Evolutionary conservation across 768 basidiomycete genomes (phyloP).

Genomic region (Pisolithus sp.): DNA sequence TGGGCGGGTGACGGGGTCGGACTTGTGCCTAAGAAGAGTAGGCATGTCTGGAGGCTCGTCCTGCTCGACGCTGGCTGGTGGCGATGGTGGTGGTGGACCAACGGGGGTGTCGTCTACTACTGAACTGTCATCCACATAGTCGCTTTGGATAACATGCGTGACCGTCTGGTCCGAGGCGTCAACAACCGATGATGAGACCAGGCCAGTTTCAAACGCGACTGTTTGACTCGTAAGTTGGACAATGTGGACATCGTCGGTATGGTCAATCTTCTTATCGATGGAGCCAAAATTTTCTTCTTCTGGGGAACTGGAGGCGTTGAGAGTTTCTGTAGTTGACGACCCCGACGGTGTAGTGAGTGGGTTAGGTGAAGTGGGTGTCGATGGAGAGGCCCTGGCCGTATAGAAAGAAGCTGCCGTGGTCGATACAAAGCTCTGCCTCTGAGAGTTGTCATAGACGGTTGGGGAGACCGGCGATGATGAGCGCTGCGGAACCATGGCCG

Average conservation of each 20-base stretch:
- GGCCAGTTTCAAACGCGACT: conserved; percentile 36
- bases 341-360: conserved; percentile 25
- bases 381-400: conserved; percentile 22
- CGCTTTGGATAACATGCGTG: conserved; percentile 25
- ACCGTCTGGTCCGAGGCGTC: conserved; percentile 31
- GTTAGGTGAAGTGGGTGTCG: conserved; percentile 14
- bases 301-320: conserved; percentile 12
- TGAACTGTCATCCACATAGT: conserved; percentile 8
- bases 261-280: conserved; percentile 20
- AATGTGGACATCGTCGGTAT: conserved; percentile 46
- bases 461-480: conserved; percentile 9
- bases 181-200: conserved; percentile 27
- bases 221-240: conserved; percentile 47
- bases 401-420: conserved; percentile 21
- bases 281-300: conserved; percentile 25
- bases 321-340: conserved; percentile 32
- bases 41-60: conserved; percentile 23
- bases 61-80: conserved; percentile 36
- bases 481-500: conserved; percentile 13
- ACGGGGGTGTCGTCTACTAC: conserved; percentile 4
- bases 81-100: conserved; percentile 57
- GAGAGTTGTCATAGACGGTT: conserved; percentile 9
- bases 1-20: conserved; percentile 18
- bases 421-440: conserved; percentile 21
- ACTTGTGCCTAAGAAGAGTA: conserved; percentile 19